These are phyloP conservation scores for Silene conica DNA, from an alignment of 148 eudicot species.

Conservation along the genomic window DNA sequence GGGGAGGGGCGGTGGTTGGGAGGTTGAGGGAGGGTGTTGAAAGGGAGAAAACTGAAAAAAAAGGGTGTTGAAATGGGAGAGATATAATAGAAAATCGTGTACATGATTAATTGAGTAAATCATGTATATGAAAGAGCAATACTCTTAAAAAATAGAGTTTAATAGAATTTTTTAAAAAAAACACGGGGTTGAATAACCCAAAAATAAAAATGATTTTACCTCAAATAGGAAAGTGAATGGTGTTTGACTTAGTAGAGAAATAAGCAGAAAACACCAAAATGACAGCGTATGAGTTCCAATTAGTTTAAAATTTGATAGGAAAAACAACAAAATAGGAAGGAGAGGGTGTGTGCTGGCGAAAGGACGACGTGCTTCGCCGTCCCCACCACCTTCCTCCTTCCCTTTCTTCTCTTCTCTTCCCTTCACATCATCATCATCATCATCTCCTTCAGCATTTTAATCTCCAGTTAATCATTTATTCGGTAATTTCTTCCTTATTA, in stretches of 20 bases:
- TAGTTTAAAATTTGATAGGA: not conserved
- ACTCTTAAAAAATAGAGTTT: too few relatives aligned
- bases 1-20: too few relatives aligned
- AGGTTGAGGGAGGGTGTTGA: too few relatives aligned
- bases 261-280: not conserved
- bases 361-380: slow-evolving; percentile 1
- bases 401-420: not conserved
- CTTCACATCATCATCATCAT: not conserved
- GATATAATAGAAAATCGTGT: too few relatives aligned
- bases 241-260: not conserved
- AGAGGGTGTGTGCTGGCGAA: not conserved
- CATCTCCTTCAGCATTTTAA: not conserved
- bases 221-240: not conserved
- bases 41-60: too few relatives aligned
- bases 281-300: not conserved
- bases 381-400: not conserved
- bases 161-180: too few relatives aligned
- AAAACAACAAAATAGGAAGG: not conserved
- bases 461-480: not conserved
- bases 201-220: too few relatives aligned
- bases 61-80: too few relatives aligned
- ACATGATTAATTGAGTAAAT: too few relatives aligned
- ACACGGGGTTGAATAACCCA: too few relatives aligned
- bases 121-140: too few relatives aligned
- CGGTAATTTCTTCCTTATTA: not conserved